Conservation (phyloP, 805 yeast species). For the Ogataea nonfermentans region DNA sequence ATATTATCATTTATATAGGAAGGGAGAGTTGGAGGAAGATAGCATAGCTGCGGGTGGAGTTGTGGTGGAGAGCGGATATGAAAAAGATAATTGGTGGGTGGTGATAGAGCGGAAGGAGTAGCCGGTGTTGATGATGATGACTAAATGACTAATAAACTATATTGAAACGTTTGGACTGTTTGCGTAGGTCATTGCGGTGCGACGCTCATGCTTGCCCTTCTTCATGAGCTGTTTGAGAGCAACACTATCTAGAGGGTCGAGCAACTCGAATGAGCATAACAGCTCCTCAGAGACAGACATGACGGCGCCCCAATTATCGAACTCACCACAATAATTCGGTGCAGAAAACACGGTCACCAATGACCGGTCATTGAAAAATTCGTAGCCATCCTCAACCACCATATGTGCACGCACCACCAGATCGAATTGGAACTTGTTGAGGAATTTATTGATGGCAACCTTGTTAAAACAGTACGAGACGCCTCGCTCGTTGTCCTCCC, state of each 20-base stretch:
- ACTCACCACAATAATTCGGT: constrained; percentile 79
- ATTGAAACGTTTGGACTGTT: constrained; percentile 19
- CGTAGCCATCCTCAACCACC: constrained; percentile 84
- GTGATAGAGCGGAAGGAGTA: constrained; percentile 38
- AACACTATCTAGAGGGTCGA: constrained; percentile 90
- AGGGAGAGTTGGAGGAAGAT: constrained; percentile 80
- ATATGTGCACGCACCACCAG: constrained; percentile 83
- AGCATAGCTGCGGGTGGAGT: constrained; percentile 68
- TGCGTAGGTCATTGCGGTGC: constrained; percentile 43
- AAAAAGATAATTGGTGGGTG: constrained; percentile 93
- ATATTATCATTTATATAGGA: constrained; percentile 80
- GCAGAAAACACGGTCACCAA: constrained; percentile 74
- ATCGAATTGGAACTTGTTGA: constrained; percentile 73
- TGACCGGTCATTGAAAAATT: constrained; percentile 68
- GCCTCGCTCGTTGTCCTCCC: constrained; percentile 88
- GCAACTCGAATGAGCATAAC: constrained; percentile 85
- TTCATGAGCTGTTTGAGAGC: constrained; percentile 95
- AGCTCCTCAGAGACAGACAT: constrained; percentile 95
- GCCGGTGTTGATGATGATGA: constrained; percentile 8
- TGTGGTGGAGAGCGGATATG: constrained; percentile 76
- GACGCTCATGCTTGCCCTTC: constrained; percentile 85
- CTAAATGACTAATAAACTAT: constrained; percentile 5
- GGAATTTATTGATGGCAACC: constrained; percentile 75
- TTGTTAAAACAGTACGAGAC: constrained; percentile 78
- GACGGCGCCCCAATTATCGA: constrained; percentile 96